phyloP scores from a whole-genome alignment of 2,329 filamentous ascomycete genomes.

The Zymoseptoria pseudotritici region DNA sequence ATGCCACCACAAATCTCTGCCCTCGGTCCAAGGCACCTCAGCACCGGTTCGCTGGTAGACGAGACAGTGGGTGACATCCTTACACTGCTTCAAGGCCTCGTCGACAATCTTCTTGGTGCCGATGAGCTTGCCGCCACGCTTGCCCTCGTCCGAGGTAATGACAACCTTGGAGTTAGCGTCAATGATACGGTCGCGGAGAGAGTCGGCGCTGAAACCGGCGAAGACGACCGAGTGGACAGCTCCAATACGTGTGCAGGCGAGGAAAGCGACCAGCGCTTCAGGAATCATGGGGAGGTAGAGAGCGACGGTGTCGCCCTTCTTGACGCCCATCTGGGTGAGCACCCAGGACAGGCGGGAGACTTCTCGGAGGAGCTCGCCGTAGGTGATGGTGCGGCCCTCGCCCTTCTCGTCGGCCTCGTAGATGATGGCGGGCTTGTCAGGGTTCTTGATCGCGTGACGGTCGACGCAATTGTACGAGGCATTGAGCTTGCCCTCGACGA shows the following conservation, averaged over 20 bases:
- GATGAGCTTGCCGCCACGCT: constrained; percentile 94
- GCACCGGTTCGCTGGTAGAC: constrained; percentile 94
- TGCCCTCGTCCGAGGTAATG: constrained; percentile 96
- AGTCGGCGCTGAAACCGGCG: constrained; percentile 94
- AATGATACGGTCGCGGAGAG: constrained; percentile 85
- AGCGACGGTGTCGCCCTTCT: constrained; percentile 94
- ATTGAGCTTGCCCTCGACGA: constrained; percentile 86
- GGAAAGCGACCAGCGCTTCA: constrained; percentile 82
- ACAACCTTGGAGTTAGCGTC: constrained; percentile 88
- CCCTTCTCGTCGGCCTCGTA: constrained; percentile 92
- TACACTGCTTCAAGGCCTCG: constrained; percentile 92
- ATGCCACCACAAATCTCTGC: constrained; percentile 95
- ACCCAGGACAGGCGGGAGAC: constrained; percentile 82
- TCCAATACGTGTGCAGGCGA: constrained; percentile 86
- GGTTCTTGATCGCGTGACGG: constrained; percentile 90
- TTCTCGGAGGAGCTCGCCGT: constrained; percentile 84
- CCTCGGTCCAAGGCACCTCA: constrained; percentile 82
- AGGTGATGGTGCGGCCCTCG: constrained; percentile 84
- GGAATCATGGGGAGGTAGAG: constrained; percentile 99
- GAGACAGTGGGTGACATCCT: constrained; percentile 73
- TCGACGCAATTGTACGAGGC: constrained; percentile 97
- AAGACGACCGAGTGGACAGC: constrained; percentile 97
- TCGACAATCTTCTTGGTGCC: constrained; percentile 99
- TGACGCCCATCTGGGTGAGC: constrained; percentile 89
- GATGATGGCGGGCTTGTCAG: constrained; percentile 89